phyloP scores from a whole-genome alignment of 2,329 filamentous ascomycete genomes.

The Colletotrichum ledebouriae region DNA sequence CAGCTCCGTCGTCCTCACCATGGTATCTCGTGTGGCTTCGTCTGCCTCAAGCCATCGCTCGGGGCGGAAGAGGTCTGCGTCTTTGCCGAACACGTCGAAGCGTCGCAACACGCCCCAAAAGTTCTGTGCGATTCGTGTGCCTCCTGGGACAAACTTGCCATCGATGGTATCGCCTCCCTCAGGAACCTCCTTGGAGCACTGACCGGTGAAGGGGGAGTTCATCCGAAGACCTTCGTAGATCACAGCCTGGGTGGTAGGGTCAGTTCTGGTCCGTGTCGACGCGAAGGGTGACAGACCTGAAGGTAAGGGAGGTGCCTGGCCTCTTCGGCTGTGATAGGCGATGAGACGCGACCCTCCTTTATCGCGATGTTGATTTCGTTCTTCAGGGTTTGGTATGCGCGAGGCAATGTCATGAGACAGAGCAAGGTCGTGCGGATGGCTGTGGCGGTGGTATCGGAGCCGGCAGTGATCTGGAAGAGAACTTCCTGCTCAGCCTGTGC shows the following conservation, averaged over 20 bases:
- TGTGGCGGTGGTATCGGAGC: slow-evolving; percentile 66
- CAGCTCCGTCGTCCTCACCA: slow-evolving; percentile 49
- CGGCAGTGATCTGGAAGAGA: slow-evolving; percentile 47
- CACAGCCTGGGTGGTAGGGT: slow-evolving; percentile 58
- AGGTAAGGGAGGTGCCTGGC: slow-evolving; percentile 54
- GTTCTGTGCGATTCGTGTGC: slow-evolving; percentile 51
- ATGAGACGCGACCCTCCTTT: slow-evolving; percentile 45
- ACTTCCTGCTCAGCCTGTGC: slow-evolving; percentile 50
- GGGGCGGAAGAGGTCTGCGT: slow-evolving; percentile 59
- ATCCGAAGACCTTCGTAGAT: slow-evolving; percentile 58
- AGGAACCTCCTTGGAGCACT: slow-evolving; percentile 47
- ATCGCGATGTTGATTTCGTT: slow-evolving; percentile 60
- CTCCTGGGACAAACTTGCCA: slow-evolving; percentile 48
- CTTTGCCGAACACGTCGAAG: slow-evolving; percentile 54
- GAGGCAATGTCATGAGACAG: slow-evolving; percentile 61
- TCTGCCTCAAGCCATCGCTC: slow-evolving; percentile 62
- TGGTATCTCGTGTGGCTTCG: slow-evolving; percentile 43
- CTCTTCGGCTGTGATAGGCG: slow-evolving; percentile 48
- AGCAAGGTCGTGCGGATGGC: slow-evolving; percentile 63
- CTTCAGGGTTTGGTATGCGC: slow-evolving; percentile 58
- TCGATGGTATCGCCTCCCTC: slow-evolving; percentile 48
- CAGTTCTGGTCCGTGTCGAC: not conserved
- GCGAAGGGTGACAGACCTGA: slow-evolving; percentile 50
- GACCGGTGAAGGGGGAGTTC: slow-evolving; percentile 50
- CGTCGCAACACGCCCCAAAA: slow-evolving; percentile 56